phyloP scores from a whole-genome alignment of 106 monocot species.

The Acorus gramineus region DNA sequence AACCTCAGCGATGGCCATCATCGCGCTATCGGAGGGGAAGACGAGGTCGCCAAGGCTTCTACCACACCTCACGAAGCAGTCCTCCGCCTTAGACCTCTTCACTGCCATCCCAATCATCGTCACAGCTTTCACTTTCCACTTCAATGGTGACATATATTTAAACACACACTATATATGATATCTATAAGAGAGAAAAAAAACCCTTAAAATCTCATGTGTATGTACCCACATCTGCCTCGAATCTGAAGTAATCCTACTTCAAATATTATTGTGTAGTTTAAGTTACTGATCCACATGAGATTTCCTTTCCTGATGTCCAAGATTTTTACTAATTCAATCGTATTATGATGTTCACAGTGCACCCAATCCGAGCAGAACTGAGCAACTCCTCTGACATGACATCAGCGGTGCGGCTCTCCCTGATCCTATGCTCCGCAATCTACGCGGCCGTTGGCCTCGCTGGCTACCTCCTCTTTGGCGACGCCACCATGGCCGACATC shows the following conservation, averaged over 20 bases:
- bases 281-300: too few relatives aligned
- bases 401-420: conserved; percentile 59
- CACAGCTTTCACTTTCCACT: conserved; percentile 81
- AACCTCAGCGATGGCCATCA: conserved; percentile 29
- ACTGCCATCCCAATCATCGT: conserved; percentile 63
- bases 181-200: too few relatives aligned
- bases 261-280: too few relatives aligned
- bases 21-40: conserved; percentile 37
- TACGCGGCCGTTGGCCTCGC: conserved; percentile 68
- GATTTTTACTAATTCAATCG: not conserved
- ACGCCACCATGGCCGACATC: conserved; percentile 64
- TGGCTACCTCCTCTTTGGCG: conserved; percentile 73
- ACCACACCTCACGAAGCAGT: conserved; percentile 46
- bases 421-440: conserved; percentile 39
- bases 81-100: conserved; percentile 44
- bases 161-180: too few relatives aligned
- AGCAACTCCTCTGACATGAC: conserved; percentile 59
- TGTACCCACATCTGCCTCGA: too few relatives aligned
- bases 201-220: too few relatives aligned
- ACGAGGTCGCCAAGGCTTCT: conserved; percentile 42
- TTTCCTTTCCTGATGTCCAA: too few relatives aligned
- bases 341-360: conserved; percentile 33
- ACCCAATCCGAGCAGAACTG: conserved; percentile 69
- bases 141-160: conserved; percentile 36
- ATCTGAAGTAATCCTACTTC: too few relatives aligned